Evolutionary conservation across 2,329 filamentous ascomycete species (phyloP), one percentile per base, ranked within the genome.

Genomic region (Tolypocladium cylindrosporum): DNA sequence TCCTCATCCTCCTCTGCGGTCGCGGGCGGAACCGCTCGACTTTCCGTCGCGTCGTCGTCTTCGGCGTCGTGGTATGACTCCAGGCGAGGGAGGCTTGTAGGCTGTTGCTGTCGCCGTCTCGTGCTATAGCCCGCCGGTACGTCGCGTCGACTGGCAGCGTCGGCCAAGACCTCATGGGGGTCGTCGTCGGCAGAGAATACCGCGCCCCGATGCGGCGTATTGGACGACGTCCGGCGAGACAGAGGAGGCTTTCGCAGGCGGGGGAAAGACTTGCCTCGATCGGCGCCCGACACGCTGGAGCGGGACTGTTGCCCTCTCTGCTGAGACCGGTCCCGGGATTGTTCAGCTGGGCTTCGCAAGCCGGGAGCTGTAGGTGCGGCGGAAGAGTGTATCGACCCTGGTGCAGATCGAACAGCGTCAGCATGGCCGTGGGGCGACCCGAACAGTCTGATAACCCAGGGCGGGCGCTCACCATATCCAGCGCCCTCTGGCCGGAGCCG

Each of bases 141-240:
- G 27, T 58, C 57, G 58, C 82, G 76, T 63, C 80, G 76, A 60
- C 71, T 76, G 51, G 74, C 74, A 61, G 81, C 74, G 66, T 91
- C 89, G 61, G 84, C 83, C 67, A 90, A 86, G 24, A 96, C 85
- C 72, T 97, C 93, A 62, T 85, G 81, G 31, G 86, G 78, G 67
- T 91, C 91, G 70, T 97, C 93, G 69, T 97, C 92, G 54, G 90
- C 90, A 0, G 92, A 97, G 74, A 96, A 97, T 60, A 93, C 80
- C 61, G 89, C 89, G 37, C 92, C 90, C 57, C 90, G 87, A 69
- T 93, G 85, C 3, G 91, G 91, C 45, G 85, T 85, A 58, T 83
- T 89, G 31, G 90, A 91, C 1, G 90, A 93, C 59, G 86, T 79
- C 61, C 91, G 86, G 64, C 90, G 87, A 59, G 82, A 72, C 72